Base-by-base conservation (phyloP, 345 rosid genomes). In the Nephelium lappaceum region DNA sequence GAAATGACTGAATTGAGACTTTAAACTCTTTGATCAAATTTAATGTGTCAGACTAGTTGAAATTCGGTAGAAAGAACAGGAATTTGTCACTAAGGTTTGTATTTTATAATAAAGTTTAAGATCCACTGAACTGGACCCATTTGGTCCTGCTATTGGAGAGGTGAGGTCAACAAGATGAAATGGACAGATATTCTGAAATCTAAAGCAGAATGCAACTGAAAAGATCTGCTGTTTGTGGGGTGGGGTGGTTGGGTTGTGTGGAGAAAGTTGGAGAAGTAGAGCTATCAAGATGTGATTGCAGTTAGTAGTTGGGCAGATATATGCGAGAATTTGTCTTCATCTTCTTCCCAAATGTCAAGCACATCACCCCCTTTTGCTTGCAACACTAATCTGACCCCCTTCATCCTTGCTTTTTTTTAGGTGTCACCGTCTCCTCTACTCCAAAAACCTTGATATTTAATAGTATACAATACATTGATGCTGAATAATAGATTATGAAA, bases 221-320 rank as follows among this genome's bases (percentile, higher is more conserved):
- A 36, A 45, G 15, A 58, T 69, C 67, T 51, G 73, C 47, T 47
- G 38, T 38, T 21, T 72, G 68, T 74, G 68, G 80, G 82, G 73
- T 69, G 62, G 62, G 62, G 23, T 60, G 77, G 88, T 81, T 76
- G 84, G 84, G 71, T 49, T n/a, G 78, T 79, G 73, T 74, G 45
- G 55, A 78, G 64, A 60, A 60, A 78, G 84, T 85, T 79, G 93
- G 87, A 81, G 87, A 82, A 73, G 70, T 61, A 65, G 76, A 64
- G 69, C 83, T 82, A 73, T 84, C 88, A 77, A 63, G 77, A 51
- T 39, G 67, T 27, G 67, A 25, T 60, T 16, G 76, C 72, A 62
- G 21, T 71, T 11, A 60, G 19, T 62, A 23, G 31, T 39, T 49
- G 23, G 25, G 76, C 62, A 25, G 27, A 51, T 31, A 51, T 25